Conservation (phyloP, 2,329 filamentous ascomycete genomes). For the Colletotrichum tamarilloi region DNA sequence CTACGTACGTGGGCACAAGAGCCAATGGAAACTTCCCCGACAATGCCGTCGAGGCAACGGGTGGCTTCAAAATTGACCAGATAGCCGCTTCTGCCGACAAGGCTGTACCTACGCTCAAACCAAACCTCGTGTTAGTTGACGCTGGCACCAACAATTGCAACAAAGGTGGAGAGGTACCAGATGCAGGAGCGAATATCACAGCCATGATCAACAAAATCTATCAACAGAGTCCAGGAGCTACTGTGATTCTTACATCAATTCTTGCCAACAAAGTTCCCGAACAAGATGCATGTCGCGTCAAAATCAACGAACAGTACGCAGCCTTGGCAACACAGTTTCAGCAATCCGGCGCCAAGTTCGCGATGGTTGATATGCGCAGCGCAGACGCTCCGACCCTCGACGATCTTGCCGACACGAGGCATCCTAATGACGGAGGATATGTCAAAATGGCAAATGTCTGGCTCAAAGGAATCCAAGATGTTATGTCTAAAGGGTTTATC, state of each 20-base stretch:
- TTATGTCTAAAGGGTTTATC: constrained; percentile 29
- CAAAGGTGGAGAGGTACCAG: constrained; percentile 23
- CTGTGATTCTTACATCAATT: constrained; percentile 25
- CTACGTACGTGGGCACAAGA: constrained; percentile 18
- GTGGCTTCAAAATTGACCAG: constrained; percentile 24
- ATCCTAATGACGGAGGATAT: constrained; percentile 33
- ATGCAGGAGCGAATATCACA: constrained; percentile 28
- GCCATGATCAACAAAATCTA: constrained; percentile 34
- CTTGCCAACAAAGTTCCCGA: constrained; percentile 28
- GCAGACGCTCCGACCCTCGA: constrained; percentile 30
- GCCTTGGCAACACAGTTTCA: constrained; percentile 16
- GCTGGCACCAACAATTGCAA: constrained; percentile 40
- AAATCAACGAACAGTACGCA: constrained; percentile 36
- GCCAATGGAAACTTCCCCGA: constrained; percentile 23
- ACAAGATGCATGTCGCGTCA: constrained; percentile 34
- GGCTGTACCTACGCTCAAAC: constrained; percentile 24
- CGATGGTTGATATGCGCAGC: constrained; percentile 38
- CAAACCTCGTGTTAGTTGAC: constrained; percentile 39
- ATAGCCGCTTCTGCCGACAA: constrained; percentile 20
- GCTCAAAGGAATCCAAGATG: constrained; percentile 31
- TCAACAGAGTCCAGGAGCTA: constrained; percentile 32
- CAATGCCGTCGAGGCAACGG: constrained; percentile 29
- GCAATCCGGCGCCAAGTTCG: constrained; percentile 32
- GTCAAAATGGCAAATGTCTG: constrained; percentile 35
- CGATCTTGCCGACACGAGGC: constrained; percentile 32